Evolutionary conservation across 352 stramenopile species (phyloP), one percentile per base, ranked within the genome.

Genomic region (Phytopythium helicoides): DNA sequence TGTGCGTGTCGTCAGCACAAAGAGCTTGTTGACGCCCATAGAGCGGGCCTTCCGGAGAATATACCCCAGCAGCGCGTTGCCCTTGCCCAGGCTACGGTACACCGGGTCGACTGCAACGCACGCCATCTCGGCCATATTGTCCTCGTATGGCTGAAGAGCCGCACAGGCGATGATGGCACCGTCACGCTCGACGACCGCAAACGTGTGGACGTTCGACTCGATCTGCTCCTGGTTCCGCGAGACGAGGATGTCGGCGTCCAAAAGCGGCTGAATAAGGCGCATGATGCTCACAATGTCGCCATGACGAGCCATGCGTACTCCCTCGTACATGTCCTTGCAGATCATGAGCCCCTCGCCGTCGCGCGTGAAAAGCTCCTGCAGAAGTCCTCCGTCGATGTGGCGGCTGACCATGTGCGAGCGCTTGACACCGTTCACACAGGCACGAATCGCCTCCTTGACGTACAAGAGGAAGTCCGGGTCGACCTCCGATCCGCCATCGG

Each of bases 321-420:
- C 92, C 69, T 98, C 96, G 65, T 98, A 98, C 62, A 99, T 92
- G 68, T 99, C 93, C 63, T 96, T 88, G 33, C 87, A 98, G 64
- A 99, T 97, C 65, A 99, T 96, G 25, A 98, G 93, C 10, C 96
- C 97, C 57, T 94, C 84, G 42, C 97, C 97, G 69, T 99, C 97
- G 47, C 95, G 89, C 19, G 97, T 99, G 67, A 98, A 99, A n/a
- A 99, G 77, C 70, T 99, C 97, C 63, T 98, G 87, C 21, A 99
- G 68, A 31, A 99, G 68, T 3, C 89, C 94, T 34, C 87, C 87
- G 47, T 96, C 79, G 6, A 91, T 76, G 52, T 95, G 82, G 38
- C 87, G 81, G 37, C 80, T 94, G 21, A 96, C 86, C 45, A 96
- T 56, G 50, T 96, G 87, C 15, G 85, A 90, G 6, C 87, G 81